Evolutionary conservation across 2,329 filamentous ascomycete species (phyloP), one percentile per base, ranked within the genome.

Genomic region (Trichoderma gracile): DNA sequence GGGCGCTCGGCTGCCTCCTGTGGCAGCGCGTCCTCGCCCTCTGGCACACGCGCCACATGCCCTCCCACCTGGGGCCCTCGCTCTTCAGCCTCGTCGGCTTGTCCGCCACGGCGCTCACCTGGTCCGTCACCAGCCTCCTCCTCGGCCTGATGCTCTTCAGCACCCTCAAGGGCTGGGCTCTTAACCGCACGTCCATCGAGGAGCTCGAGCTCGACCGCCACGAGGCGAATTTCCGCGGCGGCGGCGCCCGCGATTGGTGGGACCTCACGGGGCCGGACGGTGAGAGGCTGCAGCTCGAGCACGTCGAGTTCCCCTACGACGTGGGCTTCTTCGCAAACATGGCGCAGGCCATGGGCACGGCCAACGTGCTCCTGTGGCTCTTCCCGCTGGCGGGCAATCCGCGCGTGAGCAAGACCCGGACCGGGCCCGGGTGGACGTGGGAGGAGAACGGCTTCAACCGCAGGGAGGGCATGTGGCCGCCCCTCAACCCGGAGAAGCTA

Each of bases 101-200:
- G 33, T 84, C 89, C 57, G 66, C 88, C 7, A 78, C 92, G 1
- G 74, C 80, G 0, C 72, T 88, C n/a, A 75, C 83, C 15, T 86
- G 86, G 71, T 81, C 82, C 53, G 73, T 88, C 40, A 86, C 86
- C 0, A 78, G 85, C 9, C 81, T 93, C 58, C 85, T 82, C 0
- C 80, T 95, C 1, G 77, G 77, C 1, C 80, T 95, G 43, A 82
- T 95, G 66, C 78, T 93, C 3, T 74, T 83, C n/a, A 84, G 86
- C 6, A 86, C 88, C 0, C 64, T 84, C 1, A 85, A 84, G 73
- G 82, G 82, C 62, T 87, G 91, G 73, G 70, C 83, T 4, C 80
- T 88, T 66, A 93, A 93, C 77, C 86, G 83, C 17, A 94, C 90
- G 25, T 92, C 90, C 74, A 95, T 96, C 70, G 92, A 96, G 76